Evolutionary conservation across 768 basidiomycete species (phyloP).

Genomic region (Suillus lakei): DNA sequence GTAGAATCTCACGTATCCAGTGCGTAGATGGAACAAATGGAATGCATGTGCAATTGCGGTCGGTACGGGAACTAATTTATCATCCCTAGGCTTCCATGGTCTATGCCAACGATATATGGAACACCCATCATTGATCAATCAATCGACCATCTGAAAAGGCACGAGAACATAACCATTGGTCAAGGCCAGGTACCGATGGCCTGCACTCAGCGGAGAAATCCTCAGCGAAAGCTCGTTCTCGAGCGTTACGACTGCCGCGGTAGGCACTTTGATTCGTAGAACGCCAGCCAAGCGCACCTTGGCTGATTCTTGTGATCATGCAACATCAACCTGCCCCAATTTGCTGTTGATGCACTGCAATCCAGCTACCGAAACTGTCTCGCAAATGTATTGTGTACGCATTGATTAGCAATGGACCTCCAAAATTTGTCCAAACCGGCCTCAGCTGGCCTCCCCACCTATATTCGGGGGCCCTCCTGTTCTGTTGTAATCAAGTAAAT

Average conservation of each 20-base stretch:
- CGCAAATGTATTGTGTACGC: background rate
- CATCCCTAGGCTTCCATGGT: background rate
- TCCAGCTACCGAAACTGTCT: background rate
- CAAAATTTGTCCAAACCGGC: too few species aligned
- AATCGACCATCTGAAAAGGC: conserved; percentile 4
- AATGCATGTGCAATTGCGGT: background rate
- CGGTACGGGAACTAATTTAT: conserved; percentile 1
- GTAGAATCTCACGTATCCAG: background rate
- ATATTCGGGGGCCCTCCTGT: too few species aligned
- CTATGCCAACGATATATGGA: background rate
- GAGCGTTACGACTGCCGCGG: background rate
- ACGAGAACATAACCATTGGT: background rate
- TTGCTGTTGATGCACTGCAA: background rate
- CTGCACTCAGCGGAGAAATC: background rate
- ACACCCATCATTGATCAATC: conserved; percentile 1
- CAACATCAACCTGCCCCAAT: background rate
- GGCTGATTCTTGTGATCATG: background rate
- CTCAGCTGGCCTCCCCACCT: too few species aligned
- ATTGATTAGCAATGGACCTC: background rate
- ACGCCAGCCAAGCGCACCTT: background rate
- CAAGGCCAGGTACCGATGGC: background rate
- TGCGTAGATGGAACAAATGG: background rate
- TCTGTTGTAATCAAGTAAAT: background rate
- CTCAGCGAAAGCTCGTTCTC: background rate
- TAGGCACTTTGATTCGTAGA: background rate